Base-by-base conservation (phyloP, 257 asterid species). In the Cordia subcordata region DNA sequence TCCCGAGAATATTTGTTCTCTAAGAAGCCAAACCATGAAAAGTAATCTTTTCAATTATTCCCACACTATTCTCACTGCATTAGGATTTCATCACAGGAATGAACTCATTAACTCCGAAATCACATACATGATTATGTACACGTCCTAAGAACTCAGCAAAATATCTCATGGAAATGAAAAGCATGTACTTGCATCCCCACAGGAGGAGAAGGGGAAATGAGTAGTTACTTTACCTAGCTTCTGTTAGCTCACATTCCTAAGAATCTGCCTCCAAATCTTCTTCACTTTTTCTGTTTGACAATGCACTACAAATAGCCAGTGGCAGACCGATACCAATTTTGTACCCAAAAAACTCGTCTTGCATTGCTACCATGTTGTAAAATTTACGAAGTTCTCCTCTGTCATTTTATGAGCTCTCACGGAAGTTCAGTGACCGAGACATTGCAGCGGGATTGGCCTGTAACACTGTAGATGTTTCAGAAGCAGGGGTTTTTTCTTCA, bases 391-490 rank as follows among this genome's bases (percentile, higher is more conserved):
- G 62, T 38, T 49, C 60, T 49, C 52, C n/a, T 49, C 60, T 49
- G 23, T 37, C 51, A 16, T 37, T 8, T 70, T 62, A 85, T 5
- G 85, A 77, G 70, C 71, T 77, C 83, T 90, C 95, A 3, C 70
- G 90, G 76, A 90, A 90, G 77, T 68, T 79, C 45, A 81, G 33
- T 8, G 91, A 85, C 75, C 96, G 78, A 10, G 93, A 85, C 63
- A 85, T 33, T 13, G 95, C 96, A 2, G 95, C 95, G 11, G 95
- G 95, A 71, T 86, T 86, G 58, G 94, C 96, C 67, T 81, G 88
- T 51, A 86, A 71, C 14, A 90, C 82, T 0, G 83, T 38, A 3
- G 83, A 77, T 46, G 79, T 61, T 71, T 76, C 87, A 18, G 69
- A 65, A 65, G 64, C 79, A 46, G 40, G 74, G 6, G 54, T 33